These are phyloP conservation scores for Hypoxylon sp. DNA, from an alignment of 2,329 filamentous ascomycete genomes.

Conservation along the genomic window DNA sequence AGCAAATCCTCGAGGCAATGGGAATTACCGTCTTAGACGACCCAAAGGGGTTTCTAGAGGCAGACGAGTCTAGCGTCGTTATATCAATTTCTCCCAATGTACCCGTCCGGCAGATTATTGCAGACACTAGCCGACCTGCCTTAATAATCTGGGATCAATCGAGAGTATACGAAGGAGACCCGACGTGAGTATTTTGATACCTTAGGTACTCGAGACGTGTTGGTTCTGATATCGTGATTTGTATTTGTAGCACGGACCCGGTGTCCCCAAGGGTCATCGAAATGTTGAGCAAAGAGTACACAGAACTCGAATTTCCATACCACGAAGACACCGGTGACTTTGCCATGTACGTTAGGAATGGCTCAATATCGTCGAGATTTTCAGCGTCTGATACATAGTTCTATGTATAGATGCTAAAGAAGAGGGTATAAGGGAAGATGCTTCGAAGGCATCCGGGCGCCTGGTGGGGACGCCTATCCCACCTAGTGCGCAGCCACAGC, in stretches of 20 bases:
- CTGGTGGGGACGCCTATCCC: too few relatives aligned
- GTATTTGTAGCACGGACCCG: background rate
- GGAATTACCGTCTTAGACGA: background rate
- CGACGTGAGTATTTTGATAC: background rate
- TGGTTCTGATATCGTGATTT: background rate
- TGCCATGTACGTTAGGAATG: background rate
- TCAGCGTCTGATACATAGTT: background rate
- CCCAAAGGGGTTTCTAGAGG: background rate
- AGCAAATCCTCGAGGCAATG: background rate
- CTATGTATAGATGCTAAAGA: background rate
- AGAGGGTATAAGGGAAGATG: background rate
- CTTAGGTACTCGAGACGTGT: background rate
- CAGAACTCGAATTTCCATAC: background rate
- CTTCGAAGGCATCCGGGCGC: background rate
- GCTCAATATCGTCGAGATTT: background rate
- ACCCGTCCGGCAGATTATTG: background rate
- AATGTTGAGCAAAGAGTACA: background rate
- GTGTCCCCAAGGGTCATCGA: background rate
- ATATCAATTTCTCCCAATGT: background rate
- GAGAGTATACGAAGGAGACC: background rate
- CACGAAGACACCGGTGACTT: background rate
- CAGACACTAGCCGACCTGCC: background rate
- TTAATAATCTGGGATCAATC: background rate
- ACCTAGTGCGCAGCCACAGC: too few relatives aligned
- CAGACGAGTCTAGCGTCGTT: background rate